A percentile compares a stretch with the other conserved stretches of the same genome.
Conservation (phyloP, 805 yeast genomes). For the Schwanniomyces occidentalis region DNA sequence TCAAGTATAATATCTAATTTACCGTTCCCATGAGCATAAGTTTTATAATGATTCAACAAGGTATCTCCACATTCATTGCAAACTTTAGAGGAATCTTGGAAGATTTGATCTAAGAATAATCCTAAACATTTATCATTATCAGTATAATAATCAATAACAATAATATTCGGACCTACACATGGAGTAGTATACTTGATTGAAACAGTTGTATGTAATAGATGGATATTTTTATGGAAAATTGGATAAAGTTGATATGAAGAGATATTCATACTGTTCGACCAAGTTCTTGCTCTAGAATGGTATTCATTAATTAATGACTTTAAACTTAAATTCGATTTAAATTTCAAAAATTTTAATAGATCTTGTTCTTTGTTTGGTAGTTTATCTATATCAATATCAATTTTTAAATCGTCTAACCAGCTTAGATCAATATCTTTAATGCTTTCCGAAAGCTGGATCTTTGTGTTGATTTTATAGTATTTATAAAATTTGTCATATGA, state of each 20-base stretch:
- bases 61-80: conserved; percentile 83
- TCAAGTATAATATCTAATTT: conserved; percentile 79
- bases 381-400: conserved; percentile 23
- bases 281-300: conserved; percentile 46
- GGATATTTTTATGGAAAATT: conserved; percentile 69
- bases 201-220: conserved; percentile 77
- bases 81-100: conserved; percentile 59
- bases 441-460: conserved; percentile 19
- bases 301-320: conserved; percentile 54
- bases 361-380: conserved; percentile 42
- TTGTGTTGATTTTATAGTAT: conserved; percentile 18
- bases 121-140: conserved; percentile 91
- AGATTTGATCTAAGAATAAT: conserved; percentile 77
- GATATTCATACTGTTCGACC: conserved; percentile 39
- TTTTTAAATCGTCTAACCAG: conserved; percentile 26
- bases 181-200: conserved; percentile 85
- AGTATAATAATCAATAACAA: conserved; percentile 83
- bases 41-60: conserved; percentile 72
- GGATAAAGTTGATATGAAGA: conserved; percentile 44
- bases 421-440: conserved; percentile 26
- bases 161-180: conserved; percentile 86
- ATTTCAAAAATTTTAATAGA: conserved; percentile 36
- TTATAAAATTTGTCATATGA: conserved; percentile 43
- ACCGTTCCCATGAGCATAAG: conserved; percentile 86
- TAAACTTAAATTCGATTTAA: conserved; percentile 32